These are phyloP conservation scores for Arachnopeziza araneosa DNA, from an alignment of 2,329 filamentous ascomycete genomes.

Conservation along the genomic window DNA sequence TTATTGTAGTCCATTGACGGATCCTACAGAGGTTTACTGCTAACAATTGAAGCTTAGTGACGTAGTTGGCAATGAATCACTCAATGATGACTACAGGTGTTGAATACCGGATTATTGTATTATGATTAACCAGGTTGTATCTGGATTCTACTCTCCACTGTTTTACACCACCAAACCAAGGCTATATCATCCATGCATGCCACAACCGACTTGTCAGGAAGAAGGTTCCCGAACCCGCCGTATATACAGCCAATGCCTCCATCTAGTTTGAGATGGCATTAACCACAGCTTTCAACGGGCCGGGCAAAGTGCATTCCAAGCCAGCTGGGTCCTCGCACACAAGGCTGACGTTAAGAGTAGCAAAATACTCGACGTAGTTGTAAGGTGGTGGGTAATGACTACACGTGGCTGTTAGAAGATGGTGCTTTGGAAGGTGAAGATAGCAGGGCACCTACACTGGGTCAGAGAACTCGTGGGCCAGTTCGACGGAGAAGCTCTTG, in stretches of 20 bases:
- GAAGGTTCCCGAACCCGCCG: no score
- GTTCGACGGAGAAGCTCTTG: conserved; percentile 15
- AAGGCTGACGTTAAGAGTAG: conserved; percentile 7
- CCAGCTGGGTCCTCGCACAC: not conserved
- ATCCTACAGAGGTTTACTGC: no score
- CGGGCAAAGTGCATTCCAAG: not conserved
- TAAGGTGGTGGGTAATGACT: conserved; percentile 22
- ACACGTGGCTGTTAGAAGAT: conserved; percentile 1
- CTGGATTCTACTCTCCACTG: not conserved
- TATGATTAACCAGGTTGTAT: not conserved
- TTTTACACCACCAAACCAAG: not conserved
- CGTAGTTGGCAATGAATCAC: no score
- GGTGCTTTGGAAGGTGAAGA: not conserved
- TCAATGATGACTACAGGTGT: not conserved
- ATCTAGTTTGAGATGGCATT: not conserved
- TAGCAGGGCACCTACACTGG: conserved; percentile 14
- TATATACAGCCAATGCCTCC: not conserved
- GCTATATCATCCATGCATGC: not conserved
- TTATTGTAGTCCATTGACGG: no score
- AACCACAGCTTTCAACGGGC: not conserved
- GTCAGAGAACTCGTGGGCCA: conserved; percentile 22
- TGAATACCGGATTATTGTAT: not conserved
- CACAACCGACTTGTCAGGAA: not conserved
- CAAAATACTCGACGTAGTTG: conserved; percentile 16
- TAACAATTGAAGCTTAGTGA: no score